A percentile compares a stretch with the other conserved stretches of the same genome.
Conservation (phyloP, 768 basidiomycete genomes). For the Leccinellum luteum region DNA sequence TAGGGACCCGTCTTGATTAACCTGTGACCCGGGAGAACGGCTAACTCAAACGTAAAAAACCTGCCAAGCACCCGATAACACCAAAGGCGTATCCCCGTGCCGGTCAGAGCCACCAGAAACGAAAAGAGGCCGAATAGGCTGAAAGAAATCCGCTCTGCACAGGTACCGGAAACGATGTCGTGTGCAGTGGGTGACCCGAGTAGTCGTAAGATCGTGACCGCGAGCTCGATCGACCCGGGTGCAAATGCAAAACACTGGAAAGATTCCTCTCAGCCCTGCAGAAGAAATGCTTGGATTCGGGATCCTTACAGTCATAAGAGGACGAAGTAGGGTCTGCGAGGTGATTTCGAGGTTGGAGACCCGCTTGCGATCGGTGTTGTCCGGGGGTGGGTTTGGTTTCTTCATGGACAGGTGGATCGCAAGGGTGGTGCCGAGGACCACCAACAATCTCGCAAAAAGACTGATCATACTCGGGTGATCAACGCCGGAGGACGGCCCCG, state of each 20-base stretch:
- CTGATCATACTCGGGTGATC: not conserved
- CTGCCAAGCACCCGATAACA: slow-evolving; percentile 38
- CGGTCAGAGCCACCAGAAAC: slow-evolving; percentile 19
- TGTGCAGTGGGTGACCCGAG: not conserved
- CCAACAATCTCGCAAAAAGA: not conserved
- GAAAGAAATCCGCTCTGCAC: slow-evolving; percentile 8
- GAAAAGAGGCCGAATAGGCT: not conserved
- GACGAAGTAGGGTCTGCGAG: not conserved
- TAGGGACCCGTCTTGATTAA: slow-evolving; percentile 17
- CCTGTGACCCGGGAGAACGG: slow-evolving; percentile 6
- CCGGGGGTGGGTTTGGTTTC: slow-evolving; percentile 8
- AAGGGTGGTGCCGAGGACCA: not conserved
- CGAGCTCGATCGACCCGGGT: slow-evolving; percentile 2
- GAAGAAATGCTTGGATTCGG: not conserved
- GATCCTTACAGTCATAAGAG: not conserved
- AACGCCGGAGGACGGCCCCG: not conserved
- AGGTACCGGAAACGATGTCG: not conserved
- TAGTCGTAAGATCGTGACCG: not conserved
- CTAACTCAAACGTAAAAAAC: slow-evolving; percentile 41
- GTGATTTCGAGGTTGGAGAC: not conserved
- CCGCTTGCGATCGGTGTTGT: not conserved
- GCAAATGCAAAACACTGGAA: slow-evolving; percentile 1
- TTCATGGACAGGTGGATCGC: not conserved
- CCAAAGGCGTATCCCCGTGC: slow-evolving; percentile 29
- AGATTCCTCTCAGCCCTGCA: not conserved